These are phyloP conservation scores for Scytalidium sp. DNA, from an alignment of 2,329 filamentous ascomycete species.

Conservation along the genomic window DNA sequence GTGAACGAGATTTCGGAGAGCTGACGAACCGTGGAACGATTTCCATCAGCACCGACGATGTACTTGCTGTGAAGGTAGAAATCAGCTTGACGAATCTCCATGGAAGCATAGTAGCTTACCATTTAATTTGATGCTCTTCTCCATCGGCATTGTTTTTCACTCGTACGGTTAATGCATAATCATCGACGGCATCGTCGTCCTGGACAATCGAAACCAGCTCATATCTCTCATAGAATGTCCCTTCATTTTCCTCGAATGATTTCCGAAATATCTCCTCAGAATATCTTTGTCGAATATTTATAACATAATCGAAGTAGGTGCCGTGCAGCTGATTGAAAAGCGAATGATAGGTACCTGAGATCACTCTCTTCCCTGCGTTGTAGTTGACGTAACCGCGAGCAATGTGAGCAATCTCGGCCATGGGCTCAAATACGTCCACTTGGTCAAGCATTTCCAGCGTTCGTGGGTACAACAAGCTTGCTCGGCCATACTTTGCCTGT, in stretches of 20 bases:
- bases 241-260: no score
- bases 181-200: no score
- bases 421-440: slow-evolving; percentile 1
- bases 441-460: slow-evolving; percentile 10
- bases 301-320: slow-evolving; percentile 6
- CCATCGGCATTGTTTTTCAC: no score
- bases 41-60: slow-evolving; percentile 13
- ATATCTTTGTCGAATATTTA: slow-evolving; percentile 7
- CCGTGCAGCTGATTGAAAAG: background rate
- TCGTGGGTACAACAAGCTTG: slow-evolving; percentile 7
- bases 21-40: slow-evolving; percentile 7
- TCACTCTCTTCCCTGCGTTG: slow-evolving; percentile 4
- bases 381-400: slow-evolving; percentile 1
- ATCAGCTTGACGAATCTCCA: background rate
- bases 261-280: slow-evolving; percentile 6
- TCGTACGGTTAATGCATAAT: no score
- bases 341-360: slow-evolving; percentile 2
- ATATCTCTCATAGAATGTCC: no score
- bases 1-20: slow-evolving; percentile 5
- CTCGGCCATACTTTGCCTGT: slow-evolving; percentile 32
- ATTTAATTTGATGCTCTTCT: no score
- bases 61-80: slow-evolving; percentile 9
- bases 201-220: no score
- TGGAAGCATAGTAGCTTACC: no score
- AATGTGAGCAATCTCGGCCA: slow-evolving; percentile 1